These are phyloP conservation scores for Candida parachauliodes DNA, from an alignment of 805 yeast species.

Conservation along the genomic window DNA sequence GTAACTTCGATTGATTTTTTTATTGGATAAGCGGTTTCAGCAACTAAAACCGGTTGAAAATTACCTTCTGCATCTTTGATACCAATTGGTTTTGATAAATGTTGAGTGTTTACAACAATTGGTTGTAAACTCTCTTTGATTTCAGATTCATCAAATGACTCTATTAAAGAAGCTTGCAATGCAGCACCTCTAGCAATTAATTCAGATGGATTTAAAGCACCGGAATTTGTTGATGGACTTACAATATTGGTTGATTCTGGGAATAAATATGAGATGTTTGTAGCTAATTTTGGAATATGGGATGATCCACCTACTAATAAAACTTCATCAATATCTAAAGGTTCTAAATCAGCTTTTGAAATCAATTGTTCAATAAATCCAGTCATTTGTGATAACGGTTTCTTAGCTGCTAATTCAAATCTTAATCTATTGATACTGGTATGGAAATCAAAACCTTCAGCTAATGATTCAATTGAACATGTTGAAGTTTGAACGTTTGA, in stretches of 20 bases:
- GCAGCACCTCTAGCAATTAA: slow-evolving; percentile 93
- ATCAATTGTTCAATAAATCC: slow-evolving; percentile 72
- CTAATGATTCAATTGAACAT: slow-evolving; percentile 90
- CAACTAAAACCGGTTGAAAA: slow-evolving; percentile 69
- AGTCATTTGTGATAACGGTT: slow-evolving; percentile 71
- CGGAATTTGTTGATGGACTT: slow-evolving; percentile 74
- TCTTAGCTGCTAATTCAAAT: slow-evolving; percentile 82
- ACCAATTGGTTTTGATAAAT: slow-evolving; percentile 81
- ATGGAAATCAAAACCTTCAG: slow-evolving; percentile 92
- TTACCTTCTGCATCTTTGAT: slow-evolving; percentile 67
- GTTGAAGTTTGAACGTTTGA: slow-evolving; percentile 86
- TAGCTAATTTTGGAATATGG: slow-evolving; percentile 85
- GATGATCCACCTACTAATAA: slow-evolving; percentile 92
- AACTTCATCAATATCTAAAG: slow-evolving; percentile 85
- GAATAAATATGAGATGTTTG: slow-evolving; percentile 69
- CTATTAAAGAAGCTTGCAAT: slow-evolving; percentile 86
- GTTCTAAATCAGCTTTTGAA: slow-evolving; percentile 78
- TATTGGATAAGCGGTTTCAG: slow-evolving; percentile 89
- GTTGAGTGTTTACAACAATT: slow-evolving; percentile 83
- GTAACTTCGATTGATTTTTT: slow-evolving; percentile 67
- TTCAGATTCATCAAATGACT: slow-evolving; percentile 80
- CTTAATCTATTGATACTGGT: slow-evolving; percentile 90
- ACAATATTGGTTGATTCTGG: slow-evolving; percentile 73
- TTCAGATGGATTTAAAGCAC: slow-evolving; percentile 86
- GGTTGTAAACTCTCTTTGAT: slow-evolving; percentile 77